Base-by-base conservation (phyloP, 331 rosid genomes). In the Rosa hybrid region DNA sequence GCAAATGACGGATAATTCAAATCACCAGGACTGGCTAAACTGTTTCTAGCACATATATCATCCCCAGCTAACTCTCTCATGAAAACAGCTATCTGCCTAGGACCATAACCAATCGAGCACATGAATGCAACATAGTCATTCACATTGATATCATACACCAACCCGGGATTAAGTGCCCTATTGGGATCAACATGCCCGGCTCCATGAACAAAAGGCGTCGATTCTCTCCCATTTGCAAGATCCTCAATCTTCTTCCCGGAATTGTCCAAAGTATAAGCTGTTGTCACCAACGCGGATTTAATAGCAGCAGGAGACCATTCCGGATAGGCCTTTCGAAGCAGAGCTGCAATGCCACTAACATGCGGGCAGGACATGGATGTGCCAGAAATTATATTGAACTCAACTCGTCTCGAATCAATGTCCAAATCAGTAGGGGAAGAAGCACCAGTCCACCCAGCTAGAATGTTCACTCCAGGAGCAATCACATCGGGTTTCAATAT, bases 361-460 rank as follows among this genome's bases (percentile, higher is more conserved):
- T 92, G 98, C 4, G 98, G 98, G 63, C 98, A 92, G 8, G 98
- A 82, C 98, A 95, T 95, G 7, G 98, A 95, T n/a, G 98, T 95
- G 3, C 98, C 97, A 0, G 98, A 94, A 27, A 92, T 91, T 46
- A 94, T 94, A 81, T 94, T 94, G 83, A 90, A 94, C 83, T 92
- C 98, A 12, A 93, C 98, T 25, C 98, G 80, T 63, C 98, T 91
- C 18, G 94, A 85, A 85, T 95, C 98, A 39, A 90, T 78, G 18
- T 88, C 91, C 62, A 95, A 75, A 87, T 90, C 91, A 0, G 98
- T 91, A 4, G 98, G 98, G 5, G 93, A 84, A 3, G 81, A 80
- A 13, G 21, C 85, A 2, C 98, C 98, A 12, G 94, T 95, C 98
- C 98, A 95, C 6, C 90, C 96, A 13, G 98, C 98, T 74, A 91